These are phyloP conservation scores for Manihot esculenta DNA, from an alignment of 441 rosid species.

Conservation along the genomic window DNA sequence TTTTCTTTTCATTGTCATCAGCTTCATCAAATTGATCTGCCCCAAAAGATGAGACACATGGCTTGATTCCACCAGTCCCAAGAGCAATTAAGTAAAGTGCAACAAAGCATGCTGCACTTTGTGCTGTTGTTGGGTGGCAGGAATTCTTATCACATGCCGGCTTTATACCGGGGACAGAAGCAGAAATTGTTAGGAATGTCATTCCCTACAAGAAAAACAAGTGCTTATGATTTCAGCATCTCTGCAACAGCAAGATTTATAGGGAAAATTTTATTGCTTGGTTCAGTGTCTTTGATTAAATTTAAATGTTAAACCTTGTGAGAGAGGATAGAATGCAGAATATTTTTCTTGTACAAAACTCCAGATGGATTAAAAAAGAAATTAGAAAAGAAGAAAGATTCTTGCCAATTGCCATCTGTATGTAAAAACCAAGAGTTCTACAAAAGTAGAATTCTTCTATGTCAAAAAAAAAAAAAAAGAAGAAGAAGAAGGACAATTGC, in stretches of 20 bases:
- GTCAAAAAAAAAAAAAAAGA: too few relatives aligned
- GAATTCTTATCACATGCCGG: slow-evolving; percentile 51
- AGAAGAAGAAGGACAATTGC: too few relatives aligned
- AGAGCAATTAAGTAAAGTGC: slow-evolving; percentile 90
- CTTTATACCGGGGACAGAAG: slow-evolving; percentile 68
- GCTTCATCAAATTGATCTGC: slow-evolving; percentile 95
- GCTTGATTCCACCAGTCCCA: slow-evolving; percentile 94
- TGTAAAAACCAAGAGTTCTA: slow-evolving; percentile 1
- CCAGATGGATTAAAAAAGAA: not conserved
- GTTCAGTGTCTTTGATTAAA: not conserved
- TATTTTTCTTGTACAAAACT: not conserved
- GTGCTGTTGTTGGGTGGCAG: slow-evolving; percentile 60
- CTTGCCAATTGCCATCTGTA: too few relatives aligned
- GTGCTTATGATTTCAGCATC: not conserved
- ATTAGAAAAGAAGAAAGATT: too few relatives aligned
- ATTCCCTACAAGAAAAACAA: slow-evolving; percentile 59
- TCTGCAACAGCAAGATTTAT: not conserved
- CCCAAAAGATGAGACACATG: slow-evolving; percentile 94
- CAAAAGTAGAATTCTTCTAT: not conserved
- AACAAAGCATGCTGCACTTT: slow-evolving; percentile 52
- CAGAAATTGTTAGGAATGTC: slow-evolving; percentile 74
- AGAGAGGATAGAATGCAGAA: not conserved
- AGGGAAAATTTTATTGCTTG: not conserved
- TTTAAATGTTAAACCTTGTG: not conserved
- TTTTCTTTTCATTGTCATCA: slow-evolving; percentile 62